Evolutionary conservation across 176 grass and related monocot species (phyloP).

Genomic region (Tillandsia fasciculata): DNA sequence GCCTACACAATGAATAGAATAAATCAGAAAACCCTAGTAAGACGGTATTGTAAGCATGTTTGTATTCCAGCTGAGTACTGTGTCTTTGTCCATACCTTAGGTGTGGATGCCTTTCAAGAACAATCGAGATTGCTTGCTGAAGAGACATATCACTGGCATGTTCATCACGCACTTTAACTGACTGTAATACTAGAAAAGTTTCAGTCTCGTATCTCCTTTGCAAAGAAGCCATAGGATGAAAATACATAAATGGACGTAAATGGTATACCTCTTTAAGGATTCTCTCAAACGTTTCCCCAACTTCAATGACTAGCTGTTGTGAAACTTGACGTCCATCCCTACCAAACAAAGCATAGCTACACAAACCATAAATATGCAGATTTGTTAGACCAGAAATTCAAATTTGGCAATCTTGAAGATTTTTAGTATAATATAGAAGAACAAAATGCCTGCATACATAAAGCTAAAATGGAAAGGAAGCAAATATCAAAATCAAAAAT

Average conservation of each 20-base stretch:
- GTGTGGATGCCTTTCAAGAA: conserved; percentile 66
- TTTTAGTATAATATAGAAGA: not conserved
- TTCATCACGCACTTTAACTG: conserved; percentile 59
- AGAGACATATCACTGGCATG: conserved; percentile 70
- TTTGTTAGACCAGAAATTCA: not conserved
- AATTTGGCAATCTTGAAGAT: not conserved
- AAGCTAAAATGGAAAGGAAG: conserved; percentile 18
- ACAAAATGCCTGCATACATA: not conserved
- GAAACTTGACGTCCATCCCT: conserved; percentile 76
- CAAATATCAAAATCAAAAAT: not conserved
- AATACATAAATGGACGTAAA: not conserved
- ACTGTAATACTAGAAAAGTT: conserved; percentile 36
- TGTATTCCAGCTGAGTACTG: not conserved
- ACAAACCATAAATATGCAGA: conserved; percentile 8
- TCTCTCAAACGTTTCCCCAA: conserved; percentile 83
- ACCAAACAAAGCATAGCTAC: conserved; percentile 89
- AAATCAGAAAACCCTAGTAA: conserved; percentile 15
- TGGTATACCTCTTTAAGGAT: conserved; percentile 83
- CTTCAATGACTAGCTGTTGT: conserved; percentile 62
- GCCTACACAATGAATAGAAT: conserved; percentile 29
- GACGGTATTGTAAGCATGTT: too few relatives aligned
- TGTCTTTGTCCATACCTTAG: conserved; percentile 43
- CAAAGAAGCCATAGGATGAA: conserved; percentile 6
- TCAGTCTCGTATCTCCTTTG: not conserved
- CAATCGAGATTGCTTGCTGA: conserved; percentile 73